Percentiles rank a stretch among this genome's conserved stretches.
These are phyloP conservation scores for Pistacia atlantica DNA, from an alignment of 345 rosid species.

Conservation along the genomic window DNA sequence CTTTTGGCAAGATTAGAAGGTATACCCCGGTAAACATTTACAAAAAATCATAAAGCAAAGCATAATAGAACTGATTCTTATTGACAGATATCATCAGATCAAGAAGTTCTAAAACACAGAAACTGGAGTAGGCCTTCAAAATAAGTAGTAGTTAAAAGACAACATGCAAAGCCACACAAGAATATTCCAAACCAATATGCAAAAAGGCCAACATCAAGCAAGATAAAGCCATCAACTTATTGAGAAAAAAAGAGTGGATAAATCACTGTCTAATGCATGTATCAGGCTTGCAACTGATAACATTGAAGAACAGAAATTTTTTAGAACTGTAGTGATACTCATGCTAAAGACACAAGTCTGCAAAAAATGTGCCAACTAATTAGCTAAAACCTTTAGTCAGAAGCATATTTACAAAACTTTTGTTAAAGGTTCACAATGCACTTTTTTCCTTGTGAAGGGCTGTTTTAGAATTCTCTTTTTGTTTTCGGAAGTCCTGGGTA, in stretches of 20 bases:
- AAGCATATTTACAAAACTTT: neutral
- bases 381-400: neutral
- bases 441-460: too few relatives aligned
- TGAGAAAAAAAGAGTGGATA: neutral
- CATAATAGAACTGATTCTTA: neutral
- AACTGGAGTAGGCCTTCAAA: neutral
- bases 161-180: neutral
- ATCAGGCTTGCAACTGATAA: neutral
- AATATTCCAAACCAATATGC: slow-evolving; percentile 1
- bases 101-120: neutral
- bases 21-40: neutral
- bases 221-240: neutral
- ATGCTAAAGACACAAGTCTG: too few relatives aligned
- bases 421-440: too few relatives aligned
- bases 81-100: neutral
- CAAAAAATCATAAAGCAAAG: neutral
- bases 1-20: neutral
- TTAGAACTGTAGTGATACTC: too few relatives aligned
- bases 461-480: too few relatives aligned
- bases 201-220: neutral
- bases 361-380: neutral
- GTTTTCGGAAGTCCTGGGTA: too few relatives aligned
- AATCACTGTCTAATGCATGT: neutral
- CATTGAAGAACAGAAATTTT: neutral
- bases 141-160: neutral